Evolutionary conservation across 768 basidiomycete species (phyloP).

Genomic region (Vararia minispora): DNA sequence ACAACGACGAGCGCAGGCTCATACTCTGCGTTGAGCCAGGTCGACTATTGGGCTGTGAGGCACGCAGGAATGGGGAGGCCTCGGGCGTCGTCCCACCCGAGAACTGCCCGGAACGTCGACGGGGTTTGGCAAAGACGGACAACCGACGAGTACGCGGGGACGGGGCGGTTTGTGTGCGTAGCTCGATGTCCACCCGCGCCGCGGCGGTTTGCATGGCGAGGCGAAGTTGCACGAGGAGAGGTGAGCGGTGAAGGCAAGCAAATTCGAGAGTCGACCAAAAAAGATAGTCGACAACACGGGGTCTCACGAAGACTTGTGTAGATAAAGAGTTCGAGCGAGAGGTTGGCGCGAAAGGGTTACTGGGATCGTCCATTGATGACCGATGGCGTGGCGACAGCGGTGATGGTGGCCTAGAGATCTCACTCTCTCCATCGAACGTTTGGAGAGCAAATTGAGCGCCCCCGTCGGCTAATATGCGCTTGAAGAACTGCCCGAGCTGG

Average conservation of each 20-base stretch:
- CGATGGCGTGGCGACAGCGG: conserved; percentile 34
- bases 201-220: conserved; percentile 57
- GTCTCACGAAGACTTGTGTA: conserved; percentile 21
- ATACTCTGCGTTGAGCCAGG: conserved; percentile 18
- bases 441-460: conserved; percentile 49
- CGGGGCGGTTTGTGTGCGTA: conserved; percentile 23
- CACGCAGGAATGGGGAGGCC: conserved; percentile 29
- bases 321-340: conserved; percentile 20
- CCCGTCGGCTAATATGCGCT: conserved; percentile 41
- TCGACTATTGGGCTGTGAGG: too few relatives aligned
- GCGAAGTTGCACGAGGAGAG: conserved; percentile 56
- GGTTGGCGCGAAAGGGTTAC: conserved; percentile 14
- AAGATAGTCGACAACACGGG: conserved; percentile 58
- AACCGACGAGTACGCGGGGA: conserved; percentile 25
- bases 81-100: conserved; percentile 31
- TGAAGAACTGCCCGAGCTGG: conserved; percentile 44
- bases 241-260: conserved; percentile 48
- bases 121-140: conserved; percentile 48
- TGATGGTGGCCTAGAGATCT: conserved; percentile 37
- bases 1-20: conserved; percentile 9
- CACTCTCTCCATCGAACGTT: conserved; percentile 24
- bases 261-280: conserved; percentile 66
- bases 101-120: conserved; percentile 29
- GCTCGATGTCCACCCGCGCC: conserved; percentile 38
- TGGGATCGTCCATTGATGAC: conserved; percentile 4